Evolutionary conservation across 2,329 filamentous ascomycete genomes (phyloP).

Genomic region (Mariannaea sp.): DNA sequence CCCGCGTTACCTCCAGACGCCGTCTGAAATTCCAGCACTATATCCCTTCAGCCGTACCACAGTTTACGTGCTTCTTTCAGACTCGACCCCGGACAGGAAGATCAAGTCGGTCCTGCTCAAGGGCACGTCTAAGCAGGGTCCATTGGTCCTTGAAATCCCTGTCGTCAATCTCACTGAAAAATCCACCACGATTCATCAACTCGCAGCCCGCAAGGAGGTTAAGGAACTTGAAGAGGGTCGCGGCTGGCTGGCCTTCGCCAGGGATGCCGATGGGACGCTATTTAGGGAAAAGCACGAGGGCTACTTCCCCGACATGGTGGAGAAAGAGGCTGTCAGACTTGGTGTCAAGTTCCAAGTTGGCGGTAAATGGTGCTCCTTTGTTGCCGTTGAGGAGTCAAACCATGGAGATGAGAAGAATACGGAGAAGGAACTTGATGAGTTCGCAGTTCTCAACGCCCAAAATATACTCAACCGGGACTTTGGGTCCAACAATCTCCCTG

Average conservation of each 20-base stretch:
- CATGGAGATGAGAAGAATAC: constrained; percentile 1
- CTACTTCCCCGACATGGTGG: constrained; percentile 63
- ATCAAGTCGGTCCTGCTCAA: constrained; percentile 61
- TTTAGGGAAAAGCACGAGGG: constrained; percentile 54
- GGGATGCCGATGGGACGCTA: constrained; percentile 47
- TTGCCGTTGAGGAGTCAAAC: constrained; percentile 61
- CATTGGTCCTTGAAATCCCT: constrained; percentile 67
- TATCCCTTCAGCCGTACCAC: constrained; percentile 70
- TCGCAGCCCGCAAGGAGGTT: constrained; percentile 70
- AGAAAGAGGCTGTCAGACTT: constrained; percentile 68
- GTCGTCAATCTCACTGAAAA: constrained; percentile 53
- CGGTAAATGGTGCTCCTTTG: constrained; percentile 74
- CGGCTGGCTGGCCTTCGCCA: constrained; percentile 65
- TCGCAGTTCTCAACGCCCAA: neutral
- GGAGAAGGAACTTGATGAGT: neutral
- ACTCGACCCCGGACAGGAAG: constrained; percentile 47
- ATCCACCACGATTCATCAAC: constrained; percentile 67
- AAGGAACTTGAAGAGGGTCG: constrained; percentile 72
- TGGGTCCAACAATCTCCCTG: no score
- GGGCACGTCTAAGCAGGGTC: constrained; percentile 60
- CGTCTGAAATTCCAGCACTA: constrained; percentile 64
- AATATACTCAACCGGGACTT: neutral
- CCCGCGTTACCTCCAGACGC: constrained; percentile 68
- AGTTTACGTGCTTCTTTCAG: constrained; percentile 67
- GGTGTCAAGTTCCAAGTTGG: constrained; percentile 69